phyloP scores from a whole-genome alignment of 441 rosid species.

The Bocquillonia castaneifolia region DNA sequence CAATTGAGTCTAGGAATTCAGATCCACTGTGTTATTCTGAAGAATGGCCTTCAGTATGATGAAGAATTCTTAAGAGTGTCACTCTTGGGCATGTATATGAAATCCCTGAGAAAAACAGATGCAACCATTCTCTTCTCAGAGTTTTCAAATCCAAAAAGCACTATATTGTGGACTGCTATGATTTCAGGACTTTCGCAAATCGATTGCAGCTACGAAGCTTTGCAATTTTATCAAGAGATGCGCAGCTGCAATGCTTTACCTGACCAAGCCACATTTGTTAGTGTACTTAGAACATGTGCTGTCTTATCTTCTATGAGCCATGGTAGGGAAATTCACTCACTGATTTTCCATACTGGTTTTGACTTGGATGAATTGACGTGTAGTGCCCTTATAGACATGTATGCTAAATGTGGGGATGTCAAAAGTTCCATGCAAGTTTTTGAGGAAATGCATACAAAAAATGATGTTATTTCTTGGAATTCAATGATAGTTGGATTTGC shows the following conservation, averaged over 20 bases:
- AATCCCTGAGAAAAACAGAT: conserved; percentile 43
- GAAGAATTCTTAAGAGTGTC: conserved; percentile 71
- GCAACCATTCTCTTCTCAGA: conserved; percentile 58
- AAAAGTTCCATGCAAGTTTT: conserved; percentile 58
- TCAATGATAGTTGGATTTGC: conserved; percentile 88
- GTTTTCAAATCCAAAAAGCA: conserved; percentile 51
- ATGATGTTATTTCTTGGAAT: conserved; percentile 73
- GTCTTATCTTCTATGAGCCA: conserved; percentile 52
- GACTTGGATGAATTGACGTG: conserved; percentile 63
- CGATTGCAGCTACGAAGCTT: conserved; percentile 62
- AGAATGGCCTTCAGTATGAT: conserved; percentile 47
- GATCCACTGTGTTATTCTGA: conserved; percentile 55
- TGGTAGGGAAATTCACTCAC: conserved; percentile 64
- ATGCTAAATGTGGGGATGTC: conserved; percentile 87
- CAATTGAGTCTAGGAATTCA: conserved; percentile 52
- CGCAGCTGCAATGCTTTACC: conserved; percentile 44
- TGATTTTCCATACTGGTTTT: conserved; percentile 59
- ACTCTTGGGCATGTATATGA: conserved; percentile 76
- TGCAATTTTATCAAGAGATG: conserved; percentile 61
- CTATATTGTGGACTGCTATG: conserved; percentile 71
- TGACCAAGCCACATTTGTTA: conserved; percentile 90
- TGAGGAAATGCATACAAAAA: conserved; percentile 45
- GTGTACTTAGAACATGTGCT: conserved; percentile 74
- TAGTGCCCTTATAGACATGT: conserved; percentile 83
- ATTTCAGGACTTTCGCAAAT: conserved; percentile 73